A percentile compares a stretch with the other conserved stretches of the same genome.
Evolutionary conservation across 768 basidiomycete genomes (phyloP).

Genomic region (Suillus hirtellus): DNA sequence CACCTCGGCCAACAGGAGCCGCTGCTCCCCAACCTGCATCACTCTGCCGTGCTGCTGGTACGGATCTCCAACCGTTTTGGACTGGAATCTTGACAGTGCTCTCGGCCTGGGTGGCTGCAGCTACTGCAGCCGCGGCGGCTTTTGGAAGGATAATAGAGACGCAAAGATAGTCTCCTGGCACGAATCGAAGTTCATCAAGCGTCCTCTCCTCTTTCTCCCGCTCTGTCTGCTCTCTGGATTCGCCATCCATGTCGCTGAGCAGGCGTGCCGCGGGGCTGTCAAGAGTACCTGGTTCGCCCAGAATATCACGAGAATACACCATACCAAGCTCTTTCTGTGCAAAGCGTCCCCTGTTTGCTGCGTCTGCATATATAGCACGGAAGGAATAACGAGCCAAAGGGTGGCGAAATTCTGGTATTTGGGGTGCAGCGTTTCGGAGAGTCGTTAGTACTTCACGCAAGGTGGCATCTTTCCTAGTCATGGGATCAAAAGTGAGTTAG

Average conservation of each 20-base stretch:
- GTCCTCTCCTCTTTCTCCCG: conserved; percentile 66
- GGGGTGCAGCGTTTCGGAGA: conserved; percentile 70
- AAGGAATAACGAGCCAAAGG: conserved; percentile 82
- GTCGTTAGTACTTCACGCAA: conserved; percentile 77
- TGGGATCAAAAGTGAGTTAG: neutral
- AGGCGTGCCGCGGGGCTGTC: conserved; percentile 59
- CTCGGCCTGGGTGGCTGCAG: conserved; percentile 50
- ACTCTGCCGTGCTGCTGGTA: conserved; percentile 37
- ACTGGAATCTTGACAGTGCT: conserved; percentile 35
- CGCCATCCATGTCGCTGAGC: conserved; percentile 46
- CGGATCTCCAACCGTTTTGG: conserved; percentile 39
- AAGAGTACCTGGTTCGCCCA: conserved; percentile 74
- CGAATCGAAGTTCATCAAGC: conserved; percentile 75
- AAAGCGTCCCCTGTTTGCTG: conserved; percentile 68
- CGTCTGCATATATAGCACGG: conserved; percentile 76
- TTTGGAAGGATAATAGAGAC: conserved; percentile 78
- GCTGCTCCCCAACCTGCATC: conserved; percentile 43
- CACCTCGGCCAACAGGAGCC: conserved; percentile 47
- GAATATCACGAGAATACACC: conserved; percentile 82
- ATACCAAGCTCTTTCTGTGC: conserved; percentile 78
- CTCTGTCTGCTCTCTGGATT: conserved; percentile 37
- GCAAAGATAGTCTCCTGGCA: conserved; percentile 79
- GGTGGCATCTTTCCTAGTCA: conserved; percentile 76
- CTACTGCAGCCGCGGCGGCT: conserved; percentile 42
- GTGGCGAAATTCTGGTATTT: conserved; percentile 71